A percentile compares a stretch with the other conserved stretches of the same genome.
These are phyloP conservation scores for Urochloa ruziziensis DNA, from an alignment of 176 grass and related monocot genomes.

Conservation along the genomic window DNA sequence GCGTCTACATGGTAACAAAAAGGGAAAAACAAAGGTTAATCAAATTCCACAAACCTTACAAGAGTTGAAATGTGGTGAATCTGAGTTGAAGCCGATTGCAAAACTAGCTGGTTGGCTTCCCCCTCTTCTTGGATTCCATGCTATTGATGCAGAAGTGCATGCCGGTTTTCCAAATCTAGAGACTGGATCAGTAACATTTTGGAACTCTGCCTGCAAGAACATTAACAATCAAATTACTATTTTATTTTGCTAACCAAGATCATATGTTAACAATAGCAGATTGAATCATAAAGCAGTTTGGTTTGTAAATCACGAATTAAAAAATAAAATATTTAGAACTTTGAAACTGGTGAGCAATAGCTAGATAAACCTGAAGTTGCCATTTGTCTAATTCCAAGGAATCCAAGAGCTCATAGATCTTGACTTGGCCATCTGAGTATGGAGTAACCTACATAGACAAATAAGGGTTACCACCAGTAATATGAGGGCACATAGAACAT, in stretches of 20 bases:
- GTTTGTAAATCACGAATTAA: conserved; percentile 9
- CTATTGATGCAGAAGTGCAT: conserved; percentile 72
- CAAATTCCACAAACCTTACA: conserved; percentile 63
- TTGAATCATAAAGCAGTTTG: neutral
- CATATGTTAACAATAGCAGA: neutral
- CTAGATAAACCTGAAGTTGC: conserved; percentile 91
- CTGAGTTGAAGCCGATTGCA: conserved; percentile 90
- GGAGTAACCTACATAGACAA: conserved; percentile 63
- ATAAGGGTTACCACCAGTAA: conserved; percentile 28
- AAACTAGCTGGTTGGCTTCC: conserved; percentile 70
- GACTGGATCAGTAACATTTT: conserved; percentile 74
- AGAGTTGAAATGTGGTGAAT: conserved; percentile 75
- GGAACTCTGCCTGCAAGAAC: conserved; percentile 83
- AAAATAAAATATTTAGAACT: conserved; percentile 4
- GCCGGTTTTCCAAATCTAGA: conserved; percentile 62
- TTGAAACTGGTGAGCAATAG: conserved; percentile 15
- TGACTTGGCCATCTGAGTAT: conserved; percentile 93
- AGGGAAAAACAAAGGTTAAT: neutral
- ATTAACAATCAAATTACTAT: neutral
- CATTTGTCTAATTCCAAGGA: conserved; percentile 88
- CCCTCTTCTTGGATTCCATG: conserved; percentile 72
- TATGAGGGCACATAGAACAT: neutral
- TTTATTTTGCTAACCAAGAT: neutral
- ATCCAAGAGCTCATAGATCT: conserved; percentile 82
- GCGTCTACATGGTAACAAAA: neutral